Evolutionary conservation across 2,329 filamentous ascomycete genomes (phyloP).

Genomic region (Phoma sp.): DNA sequence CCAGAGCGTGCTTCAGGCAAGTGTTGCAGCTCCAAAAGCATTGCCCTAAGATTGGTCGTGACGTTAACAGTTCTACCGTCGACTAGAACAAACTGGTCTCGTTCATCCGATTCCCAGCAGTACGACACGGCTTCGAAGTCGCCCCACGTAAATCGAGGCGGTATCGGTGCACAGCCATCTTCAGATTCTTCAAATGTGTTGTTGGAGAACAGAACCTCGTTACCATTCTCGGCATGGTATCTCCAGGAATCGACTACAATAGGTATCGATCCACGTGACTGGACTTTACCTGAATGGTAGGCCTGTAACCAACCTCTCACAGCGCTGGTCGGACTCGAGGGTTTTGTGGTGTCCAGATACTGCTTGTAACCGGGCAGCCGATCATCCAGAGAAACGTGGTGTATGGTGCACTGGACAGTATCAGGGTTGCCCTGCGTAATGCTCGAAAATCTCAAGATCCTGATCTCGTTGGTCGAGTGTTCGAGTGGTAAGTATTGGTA

Average conservation of each 20-base stretch:
- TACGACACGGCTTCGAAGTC: neutral
- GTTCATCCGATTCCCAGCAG: neutral
- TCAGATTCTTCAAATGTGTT: neutral
- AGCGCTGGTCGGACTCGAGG: neutral
- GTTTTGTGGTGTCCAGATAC: neutral
- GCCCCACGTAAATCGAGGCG: neutral
- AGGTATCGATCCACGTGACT: no score
- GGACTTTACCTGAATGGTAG: neutral
- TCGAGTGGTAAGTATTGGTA: neutral
- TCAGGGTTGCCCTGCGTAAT: no score
- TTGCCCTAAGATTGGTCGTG: neutral
- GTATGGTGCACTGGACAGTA: neutral
- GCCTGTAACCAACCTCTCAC: neutral
- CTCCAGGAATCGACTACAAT: neutral
- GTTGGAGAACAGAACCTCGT: no score
- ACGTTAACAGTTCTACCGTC: neutral
- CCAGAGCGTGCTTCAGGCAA: neutral
- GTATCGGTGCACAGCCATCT: neutral
- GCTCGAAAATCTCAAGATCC: neutral
- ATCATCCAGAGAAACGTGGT: neutral
- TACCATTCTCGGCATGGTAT: neutral
- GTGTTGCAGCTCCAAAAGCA: neutral
- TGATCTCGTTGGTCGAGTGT: neutral
- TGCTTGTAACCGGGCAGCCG: neutral
- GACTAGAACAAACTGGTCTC: neutral